Base-by-base conservation (phyloP, 208 protist genomes). In the Acanthamoeba triangularis region DNA sequence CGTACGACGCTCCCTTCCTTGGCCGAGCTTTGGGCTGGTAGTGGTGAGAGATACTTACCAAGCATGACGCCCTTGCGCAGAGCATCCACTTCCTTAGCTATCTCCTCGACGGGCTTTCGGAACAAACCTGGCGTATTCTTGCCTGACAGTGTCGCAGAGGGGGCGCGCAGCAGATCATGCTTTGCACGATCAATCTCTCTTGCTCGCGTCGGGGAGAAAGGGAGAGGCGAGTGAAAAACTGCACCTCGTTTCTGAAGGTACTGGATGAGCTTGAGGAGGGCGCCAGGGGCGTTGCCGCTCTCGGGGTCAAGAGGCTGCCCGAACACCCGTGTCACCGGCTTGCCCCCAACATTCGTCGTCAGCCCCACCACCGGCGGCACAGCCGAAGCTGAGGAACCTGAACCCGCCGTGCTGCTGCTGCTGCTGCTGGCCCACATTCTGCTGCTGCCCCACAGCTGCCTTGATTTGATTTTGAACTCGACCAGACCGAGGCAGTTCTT, bases 41-140 rank as follows among this genome's bases (percentile, higher is more conserved):
- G 8, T 3, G 37, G 33, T 16, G 37, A 28, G 18, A 8, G 69
- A 1, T 7, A 6, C 33, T 20, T 85, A 85, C 78, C 78, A 10
- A 59, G 44, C 41, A 85, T 85, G 78, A 85, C 44, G 18, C 44
- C 78, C 47, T 85, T 85, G 44, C 78, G 78, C 47, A 85, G n/a
- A 8, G 78, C 18, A 14, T 85, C 78, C 13, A 85, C 78, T 59
- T 85, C 78, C 25, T 49, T 85, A 20, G 14, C 41, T 28, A 49
- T n/a, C 0, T 85, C 47, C 47, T 85, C 44, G 30, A 28, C 16
- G 30, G 35, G 44, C 47, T 49, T 35, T 30, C 78, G 14, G 25
- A 56, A 85, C 44, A 85, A 35, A 20, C 78, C 78, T 33, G 78
- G 78, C 7, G 47, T 85, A 41, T 85, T 85, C 78, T 85, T 85